These are phyloP conservation scores for Chloranthus sessilifolius DNA, from an alignment of 164 flowering plant genomes.

Conservation along the genomic window DNA sequence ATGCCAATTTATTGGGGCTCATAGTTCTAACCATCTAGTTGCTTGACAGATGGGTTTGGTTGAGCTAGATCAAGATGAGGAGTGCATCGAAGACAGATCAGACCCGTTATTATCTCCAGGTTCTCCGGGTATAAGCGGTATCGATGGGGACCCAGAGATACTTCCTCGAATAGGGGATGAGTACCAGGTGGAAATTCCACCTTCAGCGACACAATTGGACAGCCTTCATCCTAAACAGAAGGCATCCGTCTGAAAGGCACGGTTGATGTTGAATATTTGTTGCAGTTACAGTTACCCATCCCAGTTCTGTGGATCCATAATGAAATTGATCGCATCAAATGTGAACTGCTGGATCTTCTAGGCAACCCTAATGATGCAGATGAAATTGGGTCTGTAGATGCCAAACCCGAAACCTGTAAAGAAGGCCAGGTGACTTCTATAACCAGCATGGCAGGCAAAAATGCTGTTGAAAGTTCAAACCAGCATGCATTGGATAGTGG, in stretches of 20 bases:
- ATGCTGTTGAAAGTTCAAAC: neutral
- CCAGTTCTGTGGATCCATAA: constrained; percentile 42
- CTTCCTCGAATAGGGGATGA: constrained; percentile 66
- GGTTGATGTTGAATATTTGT: constrained; percentile 13
- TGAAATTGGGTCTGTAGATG: constrained; percentile 9
- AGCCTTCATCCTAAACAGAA: constrained; percentile 7
- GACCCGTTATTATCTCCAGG: constrained; percentile 26
- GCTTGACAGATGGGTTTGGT: constrained; percentile 36
- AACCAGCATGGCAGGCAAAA: neutral
- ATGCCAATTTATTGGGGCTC: too few species aligned
- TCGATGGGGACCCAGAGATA: constrained; percentile 42
- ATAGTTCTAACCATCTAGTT: too few species aligned
- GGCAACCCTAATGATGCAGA: constrained; percentile 3
- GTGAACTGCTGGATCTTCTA: constrained; percentile 8
- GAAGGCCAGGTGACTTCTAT: constrained; percentile 3
- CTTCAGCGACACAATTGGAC: constrained; percentile 23
- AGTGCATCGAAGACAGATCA: constrained; percentile 22
- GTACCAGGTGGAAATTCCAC: constrained; percentile 75
- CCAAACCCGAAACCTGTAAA: constrained; percentile 8
- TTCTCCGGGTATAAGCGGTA: constrained; percentile 22
- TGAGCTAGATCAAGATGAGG: constrained; percentile 20
- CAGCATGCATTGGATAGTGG: neutral
- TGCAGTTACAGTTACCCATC: constrained; percentile 42
- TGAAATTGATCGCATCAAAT: constrained; percentile 16
- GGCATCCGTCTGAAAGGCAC: constrained; percentile 8